Evolutionary conservation across 345 rosid genomes (phyloP), one percentile per base, ranked within the genome.

Genomic region (Murraya paniculata): DNA sequence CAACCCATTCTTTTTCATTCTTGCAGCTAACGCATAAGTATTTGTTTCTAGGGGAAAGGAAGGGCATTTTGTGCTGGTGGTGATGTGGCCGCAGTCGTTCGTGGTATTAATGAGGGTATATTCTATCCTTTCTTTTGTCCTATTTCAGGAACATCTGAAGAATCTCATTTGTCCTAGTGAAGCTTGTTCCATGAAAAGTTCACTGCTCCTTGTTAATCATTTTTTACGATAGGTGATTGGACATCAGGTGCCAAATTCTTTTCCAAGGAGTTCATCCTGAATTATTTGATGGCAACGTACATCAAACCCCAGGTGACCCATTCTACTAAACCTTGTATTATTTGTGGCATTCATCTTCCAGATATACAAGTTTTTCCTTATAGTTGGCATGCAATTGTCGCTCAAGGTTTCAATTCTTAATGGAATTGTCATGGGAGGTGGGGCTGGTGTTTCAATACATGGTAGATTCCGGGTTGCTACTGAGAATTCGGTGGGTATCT

Each of bases 351-450:
- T 31, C 18, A 13, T 53, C 35, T 8, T 50, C 62, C 50, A 21
- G 50, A 18, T 19, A 62, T 39, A 14, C 50, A 55, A 50, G 11
- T 65, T 27, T 28, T 5, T 76, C 55, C 73, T 80, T 59, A 64
- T 9, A 30, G 9, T 60, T 60, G 41, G 31, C 31, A 27, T 70
- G 36, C 66, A 71, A 68, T 58, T 61, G 28, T 64, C 24, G 64
- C 67, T 79, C 70, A 79, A 94, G 94, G 90, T 94, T 69, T 93
- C 98, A 1, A 81, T 94, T 74, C 88, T 91, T 61, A 82, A 90
- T 83, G 98, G 98, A 78, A 90, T 94, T 72, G 92, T 88, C 82
- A 91, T 92, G 96, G 97, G 98, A 79, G 97, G 92, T 31, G 98
- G 97, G 38, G 89, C 87, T 83, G 97, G 97, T 81, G 85, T 79